These are phyloP conservation scores for Ogataea henricii DNA, from an alignment of 805 yeast species.

Conservation along the genomic window DNA sequence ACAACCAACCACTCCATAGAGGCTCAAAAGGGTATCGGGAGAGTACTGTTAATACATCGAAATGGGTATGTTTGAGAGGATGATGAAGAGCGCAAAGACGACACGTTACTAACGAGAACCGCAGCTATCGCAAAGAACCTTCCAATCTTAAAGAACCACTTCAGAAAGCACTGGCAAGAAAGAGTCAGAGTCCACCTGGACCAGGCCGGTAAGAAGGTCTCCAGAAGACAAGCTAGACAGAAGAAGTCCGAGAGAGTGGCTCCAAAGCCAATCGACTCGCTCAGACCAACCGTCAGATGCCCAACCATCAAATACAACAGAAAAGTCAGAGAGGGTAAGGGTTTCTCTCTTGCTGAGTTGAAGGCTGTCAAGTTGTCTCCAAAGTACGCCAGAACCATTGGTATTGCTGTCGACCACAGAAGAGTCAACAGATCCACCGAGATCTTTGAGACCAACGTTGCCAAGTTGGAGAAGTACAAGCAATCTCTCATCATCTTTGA, in stretches of 20 bases:
- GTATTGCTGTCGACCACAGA: constrained; percentile 99
- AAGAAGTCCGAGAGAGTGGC: constrained; percentile 92
- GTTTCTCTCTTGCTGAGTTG: constrained; percentile 96
- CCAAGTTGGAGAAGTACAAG: constrained; percentile 95
- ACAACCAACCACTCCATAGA: background rate
- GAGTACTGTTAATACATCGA: constrained; percentile 12
- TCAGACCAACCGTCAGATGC: constrained; percentile 98
- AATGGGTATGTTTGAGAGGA: constrained; percentile 26
- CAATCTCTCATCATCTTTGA: constrained; percentile 95
- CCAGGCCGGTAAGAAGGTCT: constrained; percentile 99
- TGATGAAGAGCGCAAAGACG: background rate
- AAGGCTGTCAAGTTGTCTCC: constrained; percentile 95
- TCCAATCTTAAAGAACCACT: constrained; percentile 99
- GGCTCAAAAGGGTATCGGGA: constrained; percentile 6
- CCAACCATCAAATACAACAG: constrained; percentile 99
- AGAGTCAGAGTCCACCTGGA: constrained; percentile 99
- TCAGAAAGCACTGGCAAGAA: constrained; percentile 99
- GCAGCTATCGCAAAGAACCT: constrained; percentile 97
- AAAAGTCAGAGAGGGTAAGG: constrained; percentile 99
- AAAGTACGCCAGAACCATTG: constrained; percentile 96
- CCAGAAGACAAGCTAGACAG: constrained; percentile 94
- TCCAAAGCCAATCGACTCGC: constrained; percentile 95
- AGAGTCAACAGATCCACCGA: constrained; percentile 98
- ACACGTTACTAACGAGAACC: constrained; percentile 6
- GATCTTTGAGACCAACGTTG: constrained; percentile 91